Percentiles rank a stretch among this genome's conserved stretches.
phyloP scores from a whole-genome alignment of 768 basidiomycete species.

The Myochromella boudieri region DNA sequence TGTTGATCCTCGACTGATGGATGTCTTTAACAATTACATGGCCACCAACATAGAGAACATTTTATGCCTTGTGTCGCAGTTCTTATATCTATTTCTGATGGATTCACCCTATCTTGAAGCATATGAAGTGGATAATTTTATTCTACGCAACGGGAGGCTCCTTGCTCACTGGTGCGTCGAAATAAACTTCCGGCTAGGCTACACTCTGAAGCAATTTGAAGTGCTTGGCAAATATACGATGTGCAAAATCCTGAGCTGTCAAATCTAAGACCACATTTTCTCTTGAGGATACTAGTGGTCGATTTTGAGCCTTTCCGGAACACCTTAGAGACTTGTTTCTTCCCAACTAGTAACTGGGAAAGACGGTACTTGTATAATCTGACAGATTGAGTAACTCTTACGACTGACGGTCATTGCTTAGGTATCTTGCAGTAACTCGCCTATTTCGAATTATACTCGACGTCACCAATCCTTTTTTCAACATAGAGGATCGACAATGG shows the following conservation, averaged over 20 bases:
- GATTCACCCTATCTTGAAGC: slow-evolving; percentile 61
- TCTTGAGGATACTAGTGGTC: slow-evolving; percentile 61
- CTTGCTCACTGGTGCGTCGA: slow-evolving; percentile 58
- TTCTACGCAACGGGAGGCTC: slow-evolving; percentile 57
- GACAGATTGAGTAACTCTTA: not conserved
- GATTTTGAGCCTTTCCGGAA: slow-evolving; percentile 62
- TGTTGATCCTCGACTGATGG: slow-evolving; percentile 56
- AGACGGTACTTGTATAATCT: slow-evolving; percentile 39
- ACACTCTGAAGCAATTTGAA: slow-evolving; percentile 23
- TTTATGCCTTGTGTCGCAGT: slow-evolving; percentile 55
- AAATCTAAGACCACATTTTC: slow-evolving; percentile 49
- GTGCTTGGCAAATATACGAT: slow-evolving; percentile 69
- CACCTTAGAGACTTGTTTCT: slow-evolving; percentile 43
- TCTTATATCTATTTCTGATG: slow-evolving; percentile 58
- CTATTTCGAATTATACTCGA: slow-evolving; percentile 69
- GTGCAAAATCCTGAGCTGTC: slow-evolving; percentile 58
- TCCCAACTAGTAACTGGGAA: slow-evolving; percentile 42
- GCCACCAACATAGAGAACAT: slow-evolving; percentile 48
- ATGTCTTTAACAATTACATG: slow-evolving; percentile 51
- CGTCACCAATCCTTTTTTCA: slow-evolving; percentile 60
- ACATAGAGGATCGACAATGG: slow-evolving; percentile 68
- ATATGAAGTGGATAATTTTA: slow-evolving; percentile 73
- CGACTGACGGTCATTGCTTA: slow-evolving; percentile 22
- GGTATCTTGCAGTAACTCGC: slow-evolving; percentile 51
- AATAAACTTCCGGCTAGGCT: not conserved